Percentiles rank a stretch among this genome's conserved stretches.
These are phyloP conservation scores for Gloeostereum incarnatum DNA, from an alignment of 768 basidiomycete species.

Conservation along the genomic window DNA sequence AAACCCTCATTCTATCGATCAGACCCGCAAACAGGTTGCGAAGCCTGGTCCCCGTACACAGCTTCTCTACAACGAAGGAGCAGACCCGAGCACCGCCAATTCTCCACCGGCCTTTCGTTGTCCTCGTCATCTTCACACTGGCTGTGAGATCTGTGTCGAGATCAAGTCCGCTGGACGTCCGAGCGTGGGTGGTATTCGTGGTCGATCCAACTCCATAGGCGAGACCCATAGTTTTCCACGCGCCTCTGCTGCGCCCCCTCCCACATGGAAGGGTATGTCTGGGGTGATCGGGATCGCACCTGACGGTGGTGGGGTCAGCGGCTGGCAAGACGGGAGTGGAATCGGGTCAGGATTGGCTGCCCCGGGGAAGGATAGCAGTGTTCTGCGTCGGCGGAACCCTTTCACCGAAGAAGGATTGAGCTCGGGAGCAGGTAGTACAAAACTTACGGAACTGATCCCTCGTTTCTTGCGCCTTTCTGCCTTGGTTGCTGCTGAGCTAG, in stretches of 20 bases:
- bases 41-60: constrained; percentile 30
- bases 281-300: constrained; percentile 18
- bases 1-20: constrained; percentile 5
- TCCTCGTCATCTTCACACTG: constrained; percentile 62
- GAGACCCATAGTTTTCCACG: too few relatives aligned
- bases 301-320: constrained; percentile 46
- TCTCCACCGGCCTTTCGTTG: constrained; percentile 58
- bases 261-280: constrained; percentile 6
- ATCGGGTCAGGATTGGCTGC: constrained; percentile 62
- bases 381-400: constrained; percentile 40
- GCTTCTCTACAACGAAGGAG: constrained; percentile 48
- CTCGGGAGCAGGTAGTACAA: constrained; percentile 49
- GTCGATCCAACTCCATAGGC: constrained; percentile 6
- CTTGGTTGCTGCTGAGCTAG: constrained; percentile 69
- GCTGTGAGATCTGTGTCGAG: constrained; percentile 72
- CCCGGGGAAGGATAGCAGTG: constrained; percentile 46
- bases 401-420: constrained; percentile 6
- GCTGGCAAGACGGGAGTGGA: constrained; percentile 70
- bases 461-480: constrained; percentile 74
- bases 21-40: constrained; percentile 13
- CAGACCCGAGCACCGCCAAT: constrained; percentile 52
- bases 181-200: constrained; percentile 16
- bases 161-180: constrained; percentile 30
- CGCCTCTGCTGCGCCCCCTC: too few relatives aligned
- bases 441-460: constrained; percentile 54